Percentiles rank a stretch among this genome's conserved stretches.
These are phyloP conservation scores for Tuber microsphaerosporum DNA, from an alignment of 495 filamentous ascomycete genomes.

Conservation along the genomic window DNA sequence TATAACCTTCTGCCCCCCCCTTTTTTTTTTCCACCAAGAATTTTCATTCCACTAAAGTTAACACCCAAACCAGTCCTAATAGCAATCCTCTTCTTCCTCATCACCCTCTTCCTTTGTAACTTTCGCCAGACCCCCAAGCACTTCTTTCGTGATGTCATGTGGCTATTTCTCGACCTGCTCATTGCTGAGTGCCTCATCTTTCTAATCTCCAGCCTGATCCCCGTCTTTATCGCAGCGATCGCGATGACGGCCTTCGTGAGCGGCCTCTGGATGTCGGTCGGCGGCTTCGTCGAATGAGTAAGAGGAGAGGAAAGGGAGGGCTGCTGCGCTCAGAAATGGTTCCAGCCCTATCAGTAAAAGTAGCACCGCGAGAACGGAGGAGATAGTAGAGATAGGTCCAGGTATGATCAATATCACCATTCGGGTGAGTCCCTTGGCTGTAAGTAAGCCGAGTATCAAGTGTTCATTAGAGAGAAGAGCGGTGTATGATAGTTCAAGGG, in stretches of 20 bases:
- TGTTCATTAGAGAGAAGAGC: no score
- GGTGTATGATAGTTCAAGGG: no score
- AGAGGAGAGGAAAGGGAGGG: no score
- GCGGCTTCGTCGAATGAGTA: constrained; percentile 76
- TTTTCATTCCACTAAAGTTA: constrained; percentile 34
- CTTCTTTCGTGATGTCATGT: constrained; percentile 76
- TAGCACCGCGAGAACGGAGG: no score
- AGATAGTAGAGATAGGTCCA: no score
- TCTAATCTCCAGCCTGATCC: constrained; percentile 62
- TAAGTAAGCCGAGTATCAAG: no score
- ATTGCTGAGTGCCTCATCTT: constrained; percentile 76
- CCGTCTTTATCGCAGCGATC: constrained; percentile 68
- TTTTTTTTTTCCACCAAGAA: constrained; percentile 16
- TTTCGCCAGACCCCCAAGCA: constrained; percentile 58
- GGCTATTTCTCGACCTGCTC: constrained; percentile 76
- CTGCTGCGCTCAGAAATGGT: no score
- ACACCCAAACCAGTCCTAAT: constrained; percentile 50
- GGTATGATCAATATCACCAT: no score
- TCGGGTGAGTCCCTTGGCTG: no score
- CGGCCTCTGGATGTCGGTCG: constrained; percentile 77
- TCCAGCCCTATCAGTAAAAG: no score
- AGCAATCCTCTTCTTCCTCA: constrained; percentile 61
- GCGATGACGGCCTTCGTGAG: constrained; percentile 74
- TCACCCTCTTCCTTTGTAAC: constrained; percentile 73
- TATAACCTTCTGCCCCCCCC: constrained; percentile 31